Base-by-base conservation (phyloP, 2,329 filamentous ascomycete genomes). In the Tolypocladium tropicale region DNA sequence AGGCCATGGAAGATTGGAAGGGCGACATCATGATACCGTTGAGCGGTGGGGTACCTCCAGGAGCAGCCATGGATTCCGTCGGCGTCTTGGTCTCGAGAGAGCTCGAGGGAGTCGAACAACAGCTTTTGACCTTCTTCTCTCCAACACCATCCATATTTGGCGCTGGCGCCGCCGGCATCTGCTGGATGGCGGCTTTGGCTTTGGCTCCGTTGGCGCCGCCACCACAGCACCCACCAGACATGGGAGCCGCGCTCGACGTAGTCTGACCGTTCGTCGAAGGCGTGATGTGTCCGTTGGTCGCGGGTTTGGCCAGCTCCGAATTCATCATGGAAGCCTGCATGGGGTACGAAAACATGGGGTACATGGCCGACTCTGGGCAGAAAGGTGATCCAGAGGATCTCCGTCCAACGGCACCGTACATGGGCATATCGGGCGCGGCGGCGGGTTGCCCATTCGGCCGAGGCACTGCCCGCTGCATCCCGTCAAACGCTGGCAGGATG, bases 401-500 rank as follows among this genome's bases (percentile, higher is more conserved):
- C 61, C 70, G 67, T 1, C 62, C 61, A 58, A 70, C 60, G 10
- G 63, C 57, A 7, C 62, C 63, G 51, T 68, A 72, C 6, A 66
- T 55, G 21, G 63, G 59, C 54, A 64, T 59, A 30, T 63, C 63
- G 2, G 66, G 58, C 53, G 60, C 55, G 34, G 61, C 53, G 12
- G 60, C 52, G 23, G 59, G 25, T 11, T 56, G 46, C 53, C 61
- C 56, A 53, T 62, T 62, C 6, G 68, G 54, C 32, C 58, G 56
- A n/a, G 59, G 58, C 32, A 46, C 57, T 61, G 66, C 56, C 33
- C 62, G 66, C 41, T 63, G 65, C 28, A 68, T 64, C 43, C 60
- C 57, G 48, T 63, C 65, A 52, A 63, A 68, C 14, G 69, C 64
- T 3, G 73, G 67, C 50, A 78, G 56, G 52, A 82, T 67, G 62